These are phyloP conservation scores for Eutrema yunnanense DNA, from an alignment of 345 rosid genomes.

Conservation along the genomic window DNA sequence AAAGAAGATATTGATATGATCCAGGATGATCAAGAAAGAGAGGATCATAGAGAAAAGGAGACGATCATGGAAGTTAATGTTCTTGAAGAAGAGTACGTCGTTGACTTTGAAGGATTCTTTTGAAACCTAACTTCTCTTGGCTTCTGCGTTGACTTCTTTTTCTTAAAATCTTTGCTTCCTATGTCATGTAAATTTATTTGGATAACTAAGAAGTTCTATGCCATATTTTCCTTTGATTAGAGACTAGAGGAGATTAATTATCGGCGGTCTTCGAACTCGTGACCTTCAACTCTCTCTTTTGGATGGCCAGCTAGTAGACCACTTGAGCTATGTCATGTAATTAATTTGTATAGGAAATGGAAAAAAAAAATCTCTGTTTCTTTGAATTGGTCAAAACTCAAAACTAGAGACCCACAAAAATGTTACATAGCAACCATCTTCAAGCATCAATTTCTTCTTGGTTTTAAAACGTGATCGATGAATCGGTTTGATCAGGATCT, in stretches of 20 bases:
- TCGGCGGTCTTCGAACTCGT: neutral
- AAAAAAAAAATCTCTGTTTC: neutral
- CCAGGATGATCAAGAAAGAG: neutral
- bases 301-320: neutral
- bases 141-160: conserved; percentile 10
- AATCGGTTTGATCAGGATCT: conserved; percentile 32
- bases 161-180: conserved; percentile 1
- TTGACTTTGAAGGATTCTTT: conserved; percentile 31
- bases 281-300: neutral
- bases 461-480: neutral
- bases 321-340: neutral
- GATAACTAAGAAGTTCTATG: neutral
- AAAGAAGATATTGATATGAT: conserved; percentile 22
- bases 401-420: conserved; percentile 22
- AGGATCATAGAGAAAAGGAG: conserved; percentile 13
- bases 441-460: neutral
- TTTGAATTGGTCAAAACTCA: conserved; percentile 2
- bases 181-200: neutral
- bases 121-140: conserved; percentile 7
- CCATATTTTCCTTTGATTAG: no score
- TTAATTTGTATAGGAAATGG: neutral
- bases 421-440: neutral
- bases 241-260: neutral
- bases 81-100: neutral
- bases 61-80: conserved; percentile 13